Evolutionary conservation across 768 basidiomycete genomes (phyloP), one percentile per base, ranked within the genome.

Genomic region (Candolleomyces eurysporus): DNA sequence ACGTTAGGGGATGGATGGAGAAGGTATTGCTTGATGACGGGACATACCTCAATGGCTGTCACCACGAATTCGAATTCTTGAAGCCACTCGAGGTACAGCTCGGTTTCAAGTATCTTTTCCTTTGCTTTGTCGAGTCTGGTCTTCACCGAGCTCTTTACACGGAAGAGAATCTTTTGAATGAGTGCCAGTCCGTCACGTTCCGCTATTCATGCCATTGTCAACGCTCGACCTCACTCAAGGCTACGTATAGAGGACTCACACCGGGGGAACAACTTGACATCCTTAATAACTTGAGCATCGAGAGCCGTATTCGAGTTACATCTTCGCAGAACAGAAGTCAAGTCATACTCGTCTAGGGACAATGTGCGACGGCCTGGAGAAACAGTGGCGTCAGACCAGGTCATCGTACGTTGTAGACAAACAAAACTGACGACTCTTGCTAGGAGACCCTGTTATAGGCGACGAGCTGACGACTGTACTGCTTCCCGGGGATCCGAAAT

Each of bases 41-140:
- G 4, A 65, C 75, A 45, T 46, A 81, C 80, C 66, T 77, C 70
- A 10, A 80, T 64, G 8, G 74, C 79, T 32, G 63, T 67, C 17
- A 75, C 64, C 13, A 78, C 76, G 63, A 76, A 78, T 16, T 78
- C 70, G 16, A 76, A 67, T 39, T 75, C 77, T 45, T 75, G 66
- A 42, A 81, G 62, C 80, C 79, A 82, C 51, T 72, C 69, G 45
- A 76, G 64, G 66, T 79, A 82, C 31, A 82, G 64, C 61, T 82
- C 79, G 0, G 76, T 77, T 62, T 79, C 76, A 11, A 81, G 67
- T 30, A 74, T 70, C 65, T 72, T 75, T 19, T 62, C 64, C 31
- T 67, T 69, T 5, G 68, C 66, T 51, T 64, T 59, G 19, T 68
- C 68, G 30, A 70, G 70, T 31, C 72, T 67, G 14, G 65, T 64